phyloP scores from a whole-genome alignment of 768 basidiomycete genomes.

The Mycena galopus region DNA sequence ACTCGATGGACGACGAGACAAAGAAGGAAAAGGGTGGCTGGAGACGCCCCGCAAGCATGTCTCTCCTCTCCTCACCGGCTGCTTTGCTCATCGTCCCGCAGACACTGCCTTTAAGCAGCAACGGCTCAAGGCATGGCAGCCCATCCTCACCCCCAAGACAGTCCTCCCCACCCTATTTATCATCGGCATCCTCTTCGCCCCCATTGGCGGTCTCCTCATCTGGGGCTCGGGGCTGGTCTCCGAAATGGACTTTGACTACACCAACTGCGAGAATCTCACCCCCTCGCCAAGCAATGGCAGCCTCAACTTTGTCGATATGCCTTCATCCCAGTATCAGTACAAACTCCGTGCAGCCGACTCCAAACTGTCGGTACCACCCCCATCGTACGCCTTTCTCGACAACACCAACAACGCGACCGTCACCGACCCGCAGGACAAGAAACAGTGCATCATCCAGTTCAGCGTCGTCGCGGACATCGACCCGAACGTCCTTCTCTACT shows the following conservation, averaged over 20 bases:
- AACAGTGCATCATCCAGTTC: constrained; percentile 86
- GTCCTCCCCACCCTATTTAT: constrained; percentile 97
- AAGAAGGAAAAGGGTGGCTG: constrained; percentile 91
- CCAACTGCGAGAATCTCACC: constrained; percentile 82
- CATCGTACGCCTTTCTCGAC: constrained; percentile 83
- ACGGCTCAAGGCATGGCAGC: constrained; percentile 99
- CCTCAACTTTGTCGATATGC: constrained; percentile 64
- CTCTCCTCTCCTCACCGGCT: constrained; percentile 19
- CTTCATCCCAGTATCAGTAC: constrained; percentile 77
- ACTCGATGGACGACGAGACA: constrained; percentile 60
- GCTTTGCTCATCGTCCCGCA: constrained; percentile 50
- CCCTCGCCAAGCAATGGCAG: constrained; percentile 54
- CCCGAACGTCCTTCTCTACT: constrained; percentile 89
- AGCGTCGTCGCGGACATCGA: constrained; percentile 83
- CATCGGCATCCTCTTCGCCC: constrained; percentile 94
- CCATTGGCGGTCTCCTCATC: constrained; percentile 93
- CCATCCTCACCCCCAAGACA: constrained; percentile 97
- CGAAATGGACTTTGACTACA: constrained; percentile 96
- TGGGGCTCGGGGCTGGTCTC: constrained; percentile 90
- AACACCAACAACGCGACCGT: constrained; percentile 60
- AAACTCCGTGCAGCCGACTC: constrained; percentile 68
- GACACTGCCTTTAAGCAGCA: constrained; percentile 99
- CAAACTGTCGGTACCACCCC: constrained; percentile 66
- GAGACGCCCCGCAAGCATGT: constrained; percentile 87
- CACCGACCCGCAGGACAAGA: constrained; percentile 56